These are phyloP conservation scores for Cryptococcus deneoformans DNA, from an alignment of 1,284 basidiomycete genomes.

Conservation along the genomic window DNA sequence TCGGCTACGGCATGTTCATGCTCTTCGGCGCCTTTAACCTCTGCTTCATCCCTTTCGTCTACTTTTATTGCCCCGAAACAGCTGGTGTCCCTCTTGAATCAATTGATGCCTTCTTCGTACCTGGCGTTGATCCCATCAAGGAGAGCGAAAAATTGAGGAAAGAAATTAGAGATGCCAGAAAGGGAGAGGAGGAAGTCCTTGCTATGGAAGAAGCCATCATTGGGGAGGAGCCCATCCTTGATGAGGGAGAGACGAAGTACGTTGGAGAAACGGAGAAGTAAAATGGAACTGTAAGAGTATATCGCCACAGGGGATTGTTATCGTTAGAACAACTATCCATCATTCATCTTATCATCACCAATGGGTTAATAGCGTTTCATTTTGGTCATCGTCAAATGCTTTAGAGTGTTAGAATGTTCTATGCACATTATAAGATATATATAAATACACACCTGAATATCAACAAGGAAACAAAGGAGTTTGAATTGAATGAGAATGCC, in stretches of 20 bases:
- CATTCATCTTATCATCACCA: too few species aligned
- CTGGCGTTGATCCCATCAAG: conserved; percentile 18
- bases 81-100: conserved; percentile 19
- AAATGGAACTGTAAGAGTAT: neutral
- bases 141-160: conserved; percentile 8
- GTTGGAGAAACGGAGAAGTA: neutral
- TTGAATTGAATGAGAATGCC: too few species aligned
- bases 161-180: neutral
- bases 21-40: conserved; percentile 56
- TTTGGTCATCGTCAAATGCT: too few species aligned
- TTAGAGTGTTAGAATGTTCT: too few species aligned
- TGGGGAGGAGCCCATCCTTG: neutral
- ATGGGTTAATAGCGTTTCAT: too few species aligned
- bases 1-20: conserved; percentile 55
- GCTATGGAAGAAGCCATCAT: too few species aligned
- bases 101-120: conserved; percentile 18
- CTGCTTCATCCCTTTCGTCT: conserved; percentile 54
- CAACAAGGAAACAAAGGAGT: too few species aligned
- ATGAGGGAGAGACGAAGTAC: neutral
- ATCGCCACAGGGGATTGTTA: neutral
- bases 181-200: neutral
- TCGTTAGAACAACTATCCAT: too few species aligned
- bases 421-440: too few species aligned
- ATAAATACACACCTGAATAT: too few species aligned
- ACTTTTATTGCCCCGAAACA: conserved; percentile 31